A percentile compares a stretch with the other conserved stretches of the same genome.
Conservation (phyloP, 2,329 filamentous ascomycete species). For the Ophiostoma australiae region DNA sequence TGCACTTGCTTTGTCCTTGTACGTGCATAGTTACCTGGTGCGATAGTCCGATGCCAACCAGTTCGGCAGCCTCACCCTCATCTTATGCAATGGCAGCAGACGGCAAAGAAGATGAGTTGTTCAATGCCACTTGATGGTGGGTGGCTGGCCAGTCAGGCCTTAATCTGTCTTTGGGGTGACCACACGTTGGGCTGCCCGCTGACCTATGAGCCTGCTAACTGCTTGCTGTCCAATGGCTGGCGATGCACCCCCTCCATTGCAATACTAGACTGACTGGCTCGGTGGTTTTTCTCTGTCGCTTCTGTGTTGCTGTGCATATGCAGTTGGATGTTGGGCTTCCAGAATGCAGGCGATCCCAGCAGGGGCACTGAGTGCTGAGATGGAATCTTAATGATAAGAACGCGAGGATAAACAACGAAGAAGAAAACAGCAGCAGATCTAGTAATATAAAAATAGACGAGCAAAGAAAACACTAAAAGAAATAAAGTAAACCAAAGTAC, state of each 20-base stretch:
- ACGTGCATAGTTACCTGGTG: neutral
- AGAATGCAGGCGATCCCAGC: neutral
- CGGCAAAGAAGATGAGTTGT: conserved; percentile 6
- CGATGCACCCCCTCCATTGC: neutral
- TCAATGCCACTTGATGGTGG: neutral
- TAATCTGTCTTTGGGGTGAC: neutral
- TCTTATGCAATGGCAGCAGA: neutral
- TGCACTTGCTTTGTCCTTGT: neutral
- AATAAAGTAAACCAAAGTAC: neutral
- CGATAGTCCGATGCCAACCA: neutral
- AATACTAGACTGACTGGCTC: neutral
- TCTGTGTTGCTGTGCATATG: conserved; percentile 9
- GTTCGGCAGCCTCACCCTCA: neutral
- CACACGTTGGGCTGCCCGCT: neutral
- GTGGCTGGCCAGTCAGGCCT: neutral
- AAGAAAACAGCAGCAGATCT: neutral
- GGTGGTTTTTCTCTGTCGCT: neutral
- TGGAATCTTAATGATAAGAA: neutral
- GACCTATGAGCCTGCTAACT: neutral
- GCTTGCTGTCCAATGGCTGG: neutral
- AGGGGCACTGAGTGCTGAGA: neutral
- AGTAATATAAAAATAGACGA: neutral
- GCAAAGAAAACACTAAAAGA: neutral
- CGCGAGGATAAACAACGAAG: no score
- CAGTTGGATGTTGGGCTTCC: conserved; percentile 10